These are phyloP conservation scores for Chytriomyces confervae DNA, from an alignment of 192 early-diverging fungal genomes.

Conservation along the genomic window DNA sequence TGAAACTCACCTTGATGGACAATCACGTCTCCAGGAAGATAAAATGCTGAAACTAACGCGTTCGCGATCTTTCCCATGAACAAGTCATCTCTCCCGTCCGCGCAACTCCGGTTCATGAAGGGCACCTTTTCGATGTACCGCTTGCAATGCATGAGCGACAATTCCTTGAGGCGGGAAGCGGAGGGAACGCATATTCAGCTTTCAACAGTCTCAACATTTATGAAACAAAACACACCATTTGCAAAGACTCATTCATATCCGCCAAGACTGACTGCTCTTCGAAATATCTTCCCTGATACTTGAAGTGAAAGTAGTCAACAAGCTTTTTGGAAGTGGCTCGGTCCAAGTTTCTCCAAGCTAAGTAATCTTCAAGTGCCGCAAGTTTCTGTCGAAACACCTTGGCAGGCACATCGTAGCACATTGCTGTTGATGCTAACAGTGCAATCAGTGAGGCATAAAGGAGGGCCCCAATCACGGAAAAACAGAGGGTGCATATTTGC, in stretches of 20 bases:
- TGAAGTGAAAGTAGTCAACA: conserved; percentile 28
- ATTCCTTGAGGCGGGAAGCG: conserved; percentile 23
- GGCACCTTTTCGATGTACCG: conserved; percentile 44
- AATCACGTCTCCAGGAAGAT: conserved; percentile 17
- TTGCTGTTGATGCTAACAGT: conserved; percentile 17
- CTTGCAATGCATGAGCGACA: conserved; percentile 31
- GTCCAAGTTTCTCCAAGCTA: conserved; percentile 32
- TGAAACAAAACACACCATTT: conserved; percentile 2
- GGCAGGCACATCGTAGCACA: conserved; percentile 23
- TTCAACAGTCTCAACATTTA: not conserved
- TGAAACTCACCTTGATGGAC: conserved; percentile 11
- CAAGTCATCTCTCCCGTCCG: conserved; percentile 42
- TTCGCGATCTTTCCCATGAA: conserved; percentile 37
- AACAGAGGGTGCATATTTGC: not conserved
- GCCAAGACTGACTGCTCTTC: conserved; percentile 28
- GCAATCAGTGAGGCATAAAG: conserved; percentile 34
- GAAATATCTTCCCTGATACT: conserved; percentile 42
- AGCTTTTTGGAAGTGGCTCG: conserved; percentile 16
- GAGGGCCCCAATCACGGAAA: conserved; percentile 7
- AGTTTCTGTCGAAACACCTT: conserved; percentile 32
- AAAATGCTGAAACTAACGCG: conserved; percentile 22
- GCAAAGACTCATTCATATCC: conserved; percentile 39
- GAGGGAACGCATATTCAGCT: not conserved
- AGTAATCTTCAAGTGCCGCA: conserved; percentile 36
- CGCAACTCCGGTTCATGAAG: conserved; percentile 33